A percentile compares a stretch with the other conserved stretches of the same genome.
Conservation (phyloP, 2,329 filamentous ascomycete genomes). For the Clonostachys solani region DNA sequence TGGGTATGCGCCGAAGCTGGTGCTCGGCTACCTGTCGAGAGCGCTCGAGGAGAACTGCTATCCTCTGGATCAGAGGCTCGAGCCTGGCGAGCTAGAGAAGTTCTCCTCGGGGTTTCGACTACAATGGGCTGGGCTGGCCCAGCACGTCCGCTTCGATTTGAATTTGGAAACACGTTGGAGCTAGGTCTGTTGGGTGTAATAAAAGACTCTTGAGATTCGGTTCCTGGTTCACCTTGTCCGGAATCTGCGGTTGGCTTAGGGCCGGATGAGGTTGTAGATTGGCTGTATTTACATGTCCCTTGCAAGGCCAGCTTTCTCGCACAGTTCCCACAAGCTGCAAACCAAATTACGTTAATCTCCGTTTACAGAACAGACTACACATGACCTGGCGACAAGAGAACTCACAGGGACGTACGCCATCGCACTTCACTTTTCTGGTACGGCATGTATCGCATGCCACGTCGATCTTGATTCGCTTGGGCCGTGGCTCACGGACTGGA, state of each 20-base stretch:
- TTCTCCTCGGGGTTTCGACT: no score
- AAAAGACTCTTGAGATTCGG: no score
- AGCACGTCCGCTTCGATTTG: no score
- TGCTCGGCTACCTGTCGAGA: neutral
- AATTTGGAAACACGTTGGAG: no score
- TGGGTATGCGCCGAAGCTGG: neutral
- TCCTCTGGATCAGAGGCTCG: no score
- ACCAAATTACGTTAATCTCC: neutral
- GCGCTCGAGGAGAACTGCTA: neutral
- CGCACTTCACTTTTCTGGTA: constrained; percentile 33
- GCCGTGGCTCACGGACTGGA: neutral
- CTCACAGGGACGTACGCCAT: constrained; percentile 30
- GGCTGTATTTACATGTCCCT: constrained; percentile 17
- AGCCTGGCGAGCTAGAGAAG: no score
- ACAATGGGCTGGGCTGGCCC: no score
- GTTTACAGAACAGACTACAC: no score
- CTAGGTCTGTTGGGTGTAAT: no score
- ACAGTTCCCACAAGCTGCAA: constrained; percentile 22
- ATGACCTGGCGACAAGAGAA: neutral
- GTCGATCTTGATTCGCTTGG: constrained; percentile 36
- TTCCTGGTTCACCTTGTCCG: no score
- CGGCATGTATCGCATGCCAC: constrained; percentile 37
- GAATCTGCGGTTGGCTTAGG: no score
- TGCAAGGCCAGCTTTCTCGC: constrained; percentile 18
- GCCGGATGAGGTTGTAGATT: neutral